These are phyloP conservation scores for Hypoxylon fragiforme DNA, from an alignment of 495 filamentous ascomycete genomes.

Conservation along the genomic window DNA sequence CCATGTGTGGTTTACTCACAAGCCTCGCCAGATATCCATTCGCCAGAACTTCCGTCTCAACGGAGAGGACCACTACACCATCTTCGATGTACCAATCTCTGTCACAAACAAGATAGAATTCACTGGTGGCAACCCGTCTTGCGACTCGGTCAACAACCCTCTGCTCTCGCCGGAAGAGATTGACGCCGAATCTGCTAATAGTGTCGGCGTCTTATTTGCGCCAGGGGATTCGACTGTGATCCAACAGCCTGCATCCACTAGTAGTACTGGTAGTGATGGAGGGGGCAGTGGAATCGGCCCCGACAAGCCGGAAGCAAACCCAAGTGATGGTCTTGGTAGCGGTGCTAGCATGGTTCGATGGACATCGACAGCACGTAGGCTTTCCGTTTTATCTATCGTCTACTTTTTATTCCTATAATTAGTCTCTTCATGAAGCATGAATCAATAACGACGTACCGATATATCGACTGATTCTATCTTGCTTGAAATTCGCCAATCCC, in stretches of 20 bases:
- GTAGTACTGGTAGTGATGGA: too few relatives aligned
- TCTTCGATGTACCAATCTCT: slow-evolving; percentile 67
- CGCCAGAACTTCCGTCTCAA: slow-evolving; percentile 69
- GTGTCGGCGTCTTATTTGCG: slow-evolving; percentile 48
- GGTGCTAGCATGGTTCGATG: slow-evolving; percentile 30
- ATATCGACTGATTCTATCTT: too few relatives aligned
- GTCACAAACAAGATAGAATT: slow-evolving; percentile 64
- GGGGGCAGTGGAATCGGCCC: slow-evolving; percentile 40
- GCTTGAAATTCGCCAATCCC: too few relatives aligned
- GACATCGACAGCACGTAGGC: slow-evolving; percentile 1
- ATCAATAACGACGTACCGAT: too few relatives aligned
- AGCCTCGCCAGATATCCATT: slow-evolving; percentile 58
- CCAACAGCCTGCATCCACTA: slow-evolving; percentile 27
- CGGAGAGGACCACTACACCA: slow-evolving; percentile 64
- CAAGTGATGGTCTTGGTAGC: slow-evolving; percentile 36
- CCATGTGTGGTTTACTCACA: neutral
- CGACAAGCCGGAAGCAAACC: slow-evolving; percentile 25
- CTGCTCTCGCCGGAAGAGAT: slow-evolving; percentile 46
- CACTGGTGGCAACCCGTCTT: slow-evolving; percentile 44
- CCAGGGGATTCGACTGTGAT: slow-evolving; percentile 48
- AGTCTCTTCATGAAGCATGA: neutral
- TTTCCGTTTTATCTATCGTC: slow-evolving; percentile 2
- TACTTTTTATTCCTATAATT: slow-evolving; percentile 8
- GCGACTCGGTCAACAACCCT: slow-evolving; percentile 50
- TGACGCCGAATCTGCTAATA: slow-evolving; percentile 37